Conservation (phyloP, 352 stramenopile genomes). For the Thraustochytrium sp. region DNA sequence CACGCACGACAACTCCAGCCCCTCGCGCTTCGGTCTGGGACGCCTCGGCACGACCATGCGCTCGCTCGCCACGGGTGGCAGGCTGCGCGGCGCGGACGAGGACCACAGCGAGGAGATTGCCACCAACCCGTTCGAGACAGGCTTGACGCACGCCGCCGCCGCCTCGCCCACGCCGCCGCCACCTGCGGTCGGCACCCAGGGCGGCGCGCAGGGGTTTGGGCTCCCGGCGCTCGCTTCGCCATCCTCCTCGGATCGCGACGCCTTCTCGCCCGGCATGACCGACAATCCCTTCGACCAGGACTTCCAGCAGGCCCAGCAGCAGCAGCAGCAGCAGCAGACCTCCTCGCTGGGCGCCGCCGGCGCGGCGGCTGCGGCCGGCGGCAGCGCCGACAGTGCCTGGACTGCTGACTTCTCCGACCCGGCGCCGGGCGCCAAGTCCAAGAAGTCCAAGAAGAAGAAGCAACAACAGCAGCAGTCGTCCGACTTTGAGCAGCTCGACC, state of each 20-base stretch:
- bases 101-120: background rate
- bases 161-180: background rate
- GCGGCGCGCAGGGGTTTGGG: background rate
- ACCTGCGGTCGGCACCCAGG: background rate
- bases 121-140: background rate
- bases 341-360: background rate
- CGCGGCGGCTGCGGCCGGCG: background rate
- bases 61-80: background rate
- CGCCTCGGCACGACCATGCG: background rate
- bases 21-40: background rate
- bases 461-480: too few relatives aligned
- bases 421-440: background rate
- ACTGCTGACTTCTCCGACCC: background rate
- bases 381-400: background rate
- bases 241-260: background rate
- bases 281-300: conserved; percentile 31
- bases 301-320: background rate
- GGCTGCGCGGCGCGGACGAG: background rate
- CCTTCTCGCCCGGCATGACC: too few relatives aligned
- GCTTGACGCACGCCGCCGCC: background rate
- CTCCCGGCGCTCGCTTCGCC: background rate
- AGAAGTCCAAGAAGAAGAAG: background rate
- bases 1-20: background rate
- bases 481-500: too few relatives aligned
- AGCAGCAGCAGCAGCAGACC: background rate